Conservation (phyloP, 2,329 filamentous ascomycete genomes). For the Colletotrichum higginsianum region DNA sequence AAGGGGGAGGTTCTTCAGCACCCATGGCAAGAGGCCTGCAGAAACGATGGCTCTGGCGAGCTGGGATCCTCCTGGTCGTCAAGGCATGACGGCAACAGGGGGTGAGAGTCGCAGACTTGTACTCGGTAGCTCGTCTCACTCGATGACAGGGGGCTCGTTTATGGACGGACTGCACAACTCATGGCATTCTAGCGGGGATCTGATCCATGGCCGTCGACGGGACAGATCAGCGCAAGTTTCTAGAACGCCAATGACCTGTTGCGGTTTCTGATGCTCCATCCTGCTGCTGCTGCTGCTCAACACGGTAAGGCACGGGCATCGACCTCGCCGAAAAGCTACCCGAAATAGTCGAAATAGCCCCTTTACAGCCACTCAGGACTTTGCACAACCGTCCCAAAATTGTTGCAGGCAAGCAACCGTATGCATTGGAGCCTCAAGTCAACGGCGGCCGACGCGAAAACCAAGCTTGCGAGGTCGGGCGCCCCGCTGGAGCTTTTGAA, state of each 20-base stretch:
- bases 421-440: conserved; percentile 26
- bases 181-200: conserved; percentile 30
- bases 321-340: conserved; percentile 4
- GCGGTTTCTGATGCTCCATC: too few species aligned
- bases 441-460: conserved; percentile 18
- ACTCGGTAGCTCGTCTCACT: conserved; percentile 9
- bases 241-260: conserved; percentile 20
- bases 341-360: neutral
- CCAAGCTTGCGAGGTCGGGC: conserved; percentile 11
- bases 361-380: conserved; percentile 6
- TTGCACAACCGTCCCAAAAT: neutral
- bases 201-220: conserved; percentile 11
- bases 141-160: conserved; percentile 27
- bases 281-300: neutral
- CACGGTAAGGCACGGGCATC: conserved; percentile 18
- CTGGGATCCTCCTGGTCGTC: conserved; percentile 12
- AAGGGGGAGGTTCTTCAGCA: conserved; percentile 17
- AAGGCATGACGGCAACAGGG: conserved; percentile 22
- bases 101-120: conserved; percentile 22
- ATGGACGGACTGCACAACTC: conserved; percentile 36
- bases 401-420: neutral
- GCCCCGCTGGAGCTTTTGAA: conserved; percentile 18
- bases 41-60: conserved; percentile 15
- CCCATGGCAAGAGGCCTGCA: conserved; percentile 19
- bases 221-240: conserved; percentile 29